These are phyloP conservation scores for Mycena galopus DNA, from an alignment of 768 basidiomycete species.

Conservation along the genomic window DNA sequence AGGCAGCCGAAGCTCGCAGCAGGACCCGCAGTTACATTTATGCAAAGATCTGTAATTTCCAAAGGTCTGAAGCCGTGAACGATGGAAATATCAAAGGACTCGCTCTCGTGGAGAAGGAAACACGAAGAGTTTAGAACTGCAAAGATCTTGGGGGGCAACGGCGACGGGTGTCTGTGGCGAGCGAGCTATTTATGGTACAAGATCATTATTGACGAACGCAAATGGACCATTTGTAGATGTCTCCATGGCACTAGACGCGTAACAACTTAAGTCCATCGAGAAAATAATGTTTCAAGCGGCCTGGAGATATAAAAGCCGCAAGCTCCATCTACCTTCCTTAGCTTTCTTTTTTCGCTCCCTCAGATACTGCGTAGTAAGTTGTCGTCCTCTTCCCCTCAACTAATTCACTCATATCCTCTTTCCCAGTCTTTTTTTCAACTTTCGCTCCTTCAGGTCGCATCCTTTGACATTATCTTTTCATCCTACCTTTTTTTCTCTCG, in stretches of 20 bases:
- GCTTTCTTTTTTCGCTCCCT: conserved; percentile 23
- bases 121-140: too few relatives aligned
- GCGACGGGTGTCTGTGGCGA: too few relatives aligned
- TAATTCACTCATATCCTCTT: not conserved
- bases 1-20: too few relatives aligned
- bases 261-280: not conserved
- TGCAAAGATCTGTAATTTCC: too few relatives aligned
- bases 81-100: too few relatives aligned
- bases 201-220: too few relatives aligned
- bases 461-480: conserved; percentile 23
- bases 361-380: conserved; percentile 35
- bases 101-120: too few relatives aligned
- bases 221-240: not conserved
- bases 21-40: too few relatives aligned
- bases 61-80: too few relatives aligned
- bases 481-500: conserved; percentile 8
- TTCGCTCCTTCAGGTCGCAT: conserved; percentile 23
- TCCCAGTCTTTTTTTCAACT: conserved; percentile 18
- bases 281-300: conserved; percentile 17
- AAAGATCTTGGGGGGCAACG: too few relatives aligned
- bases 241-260: not conserved
- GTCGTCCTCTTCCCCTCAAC: not conserved
- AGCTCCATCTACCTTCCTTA: not conserved
- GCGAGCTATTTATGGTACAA: too few relatives aligned
- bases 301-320: conserved; percentile 8